These are phyloP conservation scores for Adansonia digitata DNA, from an alignment of 345 rosid genomes.

Conservation along the genomic window DNA sequence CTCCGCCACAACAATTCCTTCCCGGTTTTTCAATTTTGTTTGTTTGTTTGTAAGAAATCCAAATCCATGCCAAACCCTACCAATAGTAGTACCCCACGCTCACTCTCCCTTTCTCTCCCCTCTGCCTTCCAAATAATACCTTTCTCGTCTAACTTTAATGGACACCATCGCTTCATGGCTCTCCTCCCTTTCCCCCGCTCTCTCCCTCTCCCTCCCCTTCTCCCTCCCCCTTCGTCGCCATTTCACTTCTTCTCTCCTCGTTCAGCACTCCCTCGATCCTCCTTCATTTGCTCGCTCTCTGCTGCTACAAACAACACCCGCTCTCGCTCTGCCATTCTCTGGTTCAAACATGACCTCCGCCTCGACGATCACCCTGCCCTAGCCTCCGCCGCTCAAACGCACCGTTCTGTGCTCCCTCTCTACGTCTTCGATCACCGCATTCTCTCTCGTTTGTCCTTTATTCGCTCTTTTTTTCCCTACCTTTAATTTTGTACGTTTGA, in stretches of 20 bases:
- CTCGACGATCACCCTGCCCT: constrained; percentile 82
- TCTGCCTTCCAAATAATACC: neutral
- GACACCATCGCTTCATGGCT: constrained; percentile 31
- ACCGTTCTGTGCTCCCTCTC: constrained; percentile 48
- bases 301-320: constrained; percentile 18
- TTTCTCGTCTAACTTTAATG: constrained; percentile 17
- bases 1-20: constrained; percentile 38
- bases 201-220: constrained; percentile 23
- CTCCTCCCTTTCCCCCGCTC: constrained; percentile 34
- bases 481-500: neutral
- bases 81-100: neutral
- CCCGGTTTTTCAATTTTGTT: constrained; percentile 1
- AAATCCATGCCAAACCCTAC: constrained; percentile 3
- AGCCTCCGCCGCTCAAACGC: constrained; percentile 39
- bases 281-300: constrained; percentile 21
- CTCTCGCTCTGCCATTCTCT: constrained; percentile 55
- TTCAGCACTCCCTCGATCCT: constrained; percentile 4
- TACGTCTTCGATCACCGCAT: constrained; percentile 79
- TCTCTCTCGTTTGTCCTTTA: constrained; percentile 47
- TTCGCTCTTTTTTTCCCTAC: neutral
- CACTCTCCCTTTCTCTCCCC: neutral
- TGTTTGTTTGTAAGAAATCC: neutral
- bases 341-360: constrained; percentile 96
- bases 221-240: constrained; percentile 22
- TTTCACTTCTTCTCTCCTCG: constrained; percentile 6